A percentile compares a stretch with the other conserved stretches of the same genome.
Evolutionary conservation across 78 protist genomes (phyloP).

Genomic region (Dictyostelium capitatum): DNA sequence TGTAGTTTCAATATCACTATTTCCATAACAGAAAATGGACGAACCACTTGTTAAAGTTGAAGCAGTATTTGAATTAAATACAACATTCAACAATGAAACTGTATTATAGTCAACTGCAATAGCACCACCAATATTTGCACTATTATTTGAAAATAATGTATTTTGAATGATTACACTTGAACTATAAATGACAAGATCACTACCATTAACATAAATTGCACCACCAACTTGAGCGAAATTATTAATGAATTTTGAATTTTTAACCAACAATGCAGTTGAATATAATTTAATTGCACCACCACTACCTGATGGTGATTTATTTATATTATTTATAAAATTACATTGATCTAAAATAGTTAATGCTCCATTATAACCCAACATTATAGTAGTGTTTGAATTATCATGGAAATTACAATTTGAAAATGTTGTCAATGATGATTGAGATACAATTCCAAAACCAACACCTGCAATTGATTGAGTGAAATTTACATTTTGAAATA

Average conservation of each 20-base stretch:
- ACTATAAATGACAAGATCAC: background rate
- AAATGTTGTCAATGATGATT: background rate
- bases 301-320: background rate
- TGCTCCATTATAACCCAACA: background rate
- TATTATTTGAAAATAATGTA: background rate
- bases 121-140: background rate
- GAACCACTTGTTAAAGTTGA: too few species aligned
- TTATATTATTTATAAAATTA: background rate
- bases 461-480: background rate
- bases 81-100: too few species aligned
- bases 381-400: background rate
- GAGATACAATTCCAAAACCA: background rate
- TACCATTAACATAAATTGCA: background rate
- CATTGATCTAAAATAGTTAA: background rate
- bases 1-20: background rate
- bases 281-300: background rate
- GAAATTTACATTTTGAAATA: background rate
- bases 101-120: background rate
- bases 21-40: too few species aligned
- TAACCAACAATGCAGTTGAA: background rate
- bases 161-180: background rate
- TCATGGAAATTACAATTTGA: background rate
- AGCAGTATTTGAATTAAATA: too few species aligned
- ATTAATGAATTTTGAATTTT: background rate
- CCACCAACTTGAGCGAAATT: background rate